Evolutionary conservation across 2,329 filamentous ascomycete species (phyloP), one percentile per base, ranked within the genome.

Genomic region (Fusarium temperatum): DNA sequence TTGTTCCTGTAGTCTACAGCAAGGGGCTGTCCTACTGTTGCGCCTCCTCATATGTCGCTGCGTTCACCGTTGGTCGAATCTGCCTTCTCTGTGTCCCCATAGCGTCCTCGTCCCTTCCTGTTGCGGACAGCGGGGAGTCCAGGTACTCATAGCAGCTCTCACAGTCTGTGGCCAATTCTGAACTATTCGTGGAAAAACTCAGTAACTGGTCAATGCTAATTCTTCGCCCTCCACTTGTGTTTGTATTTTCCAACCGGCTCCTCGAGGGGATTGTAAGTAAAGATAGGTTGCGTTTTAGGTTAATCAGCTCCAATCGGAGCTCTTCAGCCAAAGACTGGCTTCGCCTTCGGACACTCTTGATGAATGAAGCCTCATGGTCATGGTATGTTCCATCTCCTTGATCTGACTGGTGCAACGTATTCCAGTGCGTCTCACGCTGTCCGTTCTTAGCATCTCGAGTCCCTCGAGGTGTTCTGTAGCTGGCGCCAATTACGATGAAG

Each of bases 401-500:
- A 62, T 63, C 50, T 59, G 64, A 22, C 66, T 50, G 41, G 68
- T 70, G 36, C 44, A 68, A 65, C 66, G 42, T 62, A 58, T 68
- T 72, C 75, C 72, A 77, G 51, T 69, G 55, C n/a, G 67, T 74
- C 38, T 63, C 54, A 20, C 62, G 68, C 53, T 74, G 72, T 62
- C 72, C 71, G 51, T 67, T 63, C 47, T 76, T 72, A 24, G 69
- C 62, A 62, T 70, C 76, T 22, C 51, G 48, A 17, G 58, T 58
- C n/a, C 41, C 41, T 32, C 26, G 24, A 20, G 72, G 58, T n/a
- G 73, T 60, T 38, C 74, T 77, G 32, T 76, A 61, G 13, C 74
- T 73, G 28, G 78, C 66, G 36, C 78, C 79, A 50, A 80, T 68
- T 48, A 80, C 78, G 44, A 83, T 76, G 30, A 83, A 59, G n/a